Percentiles rank a stretch among this genome's conserved stretches.
These are phyloP conservation scores for Phyllostachys edulis DNA, from an alignment of 176 grass and related monocot genomes.

Conservation along the genomic window DNA sequence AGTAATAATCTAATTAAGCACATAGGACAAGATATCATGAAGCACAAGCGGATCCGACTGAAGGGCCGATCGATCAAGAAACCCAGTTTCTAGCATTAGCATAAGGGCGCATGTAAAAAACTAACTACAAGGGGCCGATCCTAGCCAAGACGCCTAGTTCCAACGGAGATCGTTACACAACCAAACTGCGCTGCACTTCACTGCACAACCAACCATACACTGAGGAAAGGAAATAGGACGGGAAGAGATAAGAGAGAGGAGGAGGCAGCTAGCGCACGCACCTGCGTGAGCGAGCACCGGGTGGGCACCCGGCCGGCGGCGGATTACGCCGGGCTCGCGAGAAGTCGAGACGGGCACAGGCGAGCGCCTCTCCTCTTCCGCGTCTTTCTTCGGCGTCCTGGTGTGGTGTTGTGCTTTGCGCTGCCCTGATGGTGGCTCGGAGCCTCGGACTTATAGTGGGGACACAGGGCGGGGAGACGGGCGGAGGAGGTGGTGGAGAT, in stretches of 20 bases:
- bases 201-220: no score
- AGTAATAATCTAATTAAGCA: not conserved
- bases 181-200: no score
- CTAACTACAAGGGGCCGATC: not conserved
- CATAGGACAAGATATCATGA: no score
- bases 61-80: not conserved
- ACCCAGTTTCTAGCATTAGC: not conserved
- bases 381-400: not conserved
- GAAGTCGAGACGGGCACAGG: not conserved
- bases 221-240: no score
- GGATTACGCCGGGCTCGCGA: constrained; percentile 3
- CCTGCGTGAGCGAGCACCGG: constrained; percentile 17
- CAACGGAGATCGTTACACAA: not conserved
- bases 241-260: not conserved
- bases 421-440: not conserved
- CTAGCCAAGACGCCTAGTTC: not conserved
- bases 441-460: not conserved
- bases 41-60: no score
- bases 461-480: not conserved
- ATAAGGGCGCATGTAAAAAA: not conserved
- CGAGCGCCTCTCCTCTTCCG: not conserved
- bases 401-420: not conserved
- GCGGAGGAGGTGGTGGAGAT: not conserved
- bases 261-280: not conserved
- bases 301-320: constrained; percentile 16